Conservation (phyloP, 257 asterid genomes). For the Dorcoceras hygrometricum region DNA sequence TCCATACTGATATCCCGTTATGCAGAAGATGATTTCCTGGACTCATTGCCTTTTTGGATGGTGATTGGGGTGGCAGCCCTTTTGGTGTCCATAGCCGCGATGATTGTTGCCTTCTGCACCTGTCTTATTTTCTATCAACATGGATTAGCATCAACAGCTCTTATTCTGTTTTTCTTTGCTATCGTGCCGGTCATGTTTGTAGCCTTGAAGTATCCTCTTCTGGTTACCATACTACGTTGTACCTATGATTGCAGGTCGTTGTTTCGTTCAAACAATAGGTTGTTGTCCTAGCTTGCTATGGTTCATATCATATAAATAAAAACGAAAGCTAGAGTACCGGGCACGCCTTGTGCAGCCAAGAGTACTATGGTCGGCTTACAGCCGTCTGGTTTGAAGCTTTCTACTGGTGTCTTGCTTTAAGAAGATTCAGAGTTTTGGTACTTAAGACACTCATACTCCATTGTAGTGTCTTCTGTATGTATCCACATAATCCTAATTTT, state of each 20-base stretch:
- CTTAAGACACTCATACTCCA: too few relatives aligned
- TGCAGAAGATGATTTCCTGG: conserved; percentile 29
- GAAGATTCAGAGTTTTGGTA: too few relatives aligned
- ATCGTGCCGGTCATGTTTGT: conserved; percentile 28
- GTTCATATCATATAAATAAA: too few relatives aligned
- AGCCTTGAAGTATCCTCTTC: conserved; percentile 24
- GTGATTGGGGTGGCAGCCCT: conserved; percentile 32
- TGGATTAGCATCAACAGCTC: conserved; percentile 11
- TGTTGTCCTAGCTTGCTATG: conserved; percentile 11
- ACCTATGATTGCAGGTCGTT: conserved; percentile 23
- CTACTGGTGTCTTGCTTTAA: too few relatives aligned
- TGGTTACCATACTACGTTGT: conserved; percentile 23
- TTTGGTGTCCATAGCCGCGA: conserved; percentile 34
- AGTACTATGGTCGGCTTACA: not conserved
- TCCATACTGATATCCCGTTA: conserved; percentile 38
- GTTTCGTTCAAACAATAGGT: conserved; percentile 21
- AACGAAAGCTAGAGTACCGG: not conserved
- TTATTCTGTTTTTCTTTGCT: conserved; percentile 14
- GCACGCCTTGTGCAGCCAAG: not conserved
- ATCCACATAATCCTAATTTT: too few relatives aligned
- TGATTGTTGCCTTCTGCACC: conserved; percentile 30
- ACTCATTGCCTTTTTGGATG: conserved; percentile 32
- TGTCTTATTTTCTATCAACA: conserved; percentile 29
- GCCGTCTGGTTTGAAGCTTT: not conserved
- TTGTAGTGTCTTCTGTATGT: too few relatives aligned